Evolutionary conservation across 2,329 filamentous ascomycete genomes (phyloP).

Genomic region (Xylaria sp.): DNA sequence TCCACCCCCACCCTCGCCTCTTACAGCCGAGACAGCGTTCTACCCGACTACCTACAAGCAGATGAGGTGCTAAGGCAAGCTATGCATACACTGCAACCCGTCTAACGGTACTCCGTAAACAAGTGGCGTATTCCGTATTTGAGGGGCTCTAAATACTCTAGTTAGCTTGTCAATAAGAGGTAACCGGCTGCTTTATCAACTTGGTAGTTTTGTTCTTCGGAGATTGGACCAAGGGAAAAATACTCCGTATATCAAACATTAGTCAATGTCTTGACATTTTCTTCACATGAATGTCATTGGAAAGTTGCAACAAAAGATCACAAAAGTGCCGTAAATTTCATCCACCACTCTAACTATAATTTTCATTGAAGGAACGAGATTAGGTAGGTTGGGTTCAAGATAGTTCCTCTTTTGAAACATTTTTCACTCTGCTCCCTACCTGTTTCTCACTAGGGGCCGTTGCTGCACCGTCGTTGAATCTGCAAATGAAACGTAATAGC

Average conservation of each 20-base stretch:
- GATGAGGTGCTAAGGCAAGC: too few relatives aligned
- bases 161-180: not conserved
- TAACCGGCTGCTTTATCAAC: not conserved
- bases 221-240: not conserved
- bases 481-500: not conserved
- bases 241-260: not conserved
- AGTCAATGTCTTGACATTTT: not conserved
- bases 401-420: not conserved
- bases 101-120: not conserved
- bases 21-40: too few relatives aligned
- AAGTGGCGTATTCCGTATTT: not conserved
- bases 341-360: not conserved
- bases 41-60: too few relatives aligned
- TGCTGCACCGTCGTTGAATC: not conserved
- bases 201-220: not conserved
- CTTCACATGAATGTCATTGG: not conserved
- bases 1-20: not conserved
- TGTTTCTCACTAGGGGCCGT: not conserved
- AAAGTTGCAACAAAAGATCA: not conserved
- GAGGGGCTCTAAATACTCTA: not conserved
- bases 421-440: not conserved
- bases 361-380: not conserved
- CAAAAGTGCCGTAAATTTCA: not conserved
- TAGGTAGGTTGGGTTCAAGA: not conserved
- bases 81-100: too few relatives aligned